These are phyloP conservation scores for Neofusicoccum laricinum DNA, from an alignment of 2,329 filamentous ascomycete genomes.

Conservation along the genomic window DNA sequence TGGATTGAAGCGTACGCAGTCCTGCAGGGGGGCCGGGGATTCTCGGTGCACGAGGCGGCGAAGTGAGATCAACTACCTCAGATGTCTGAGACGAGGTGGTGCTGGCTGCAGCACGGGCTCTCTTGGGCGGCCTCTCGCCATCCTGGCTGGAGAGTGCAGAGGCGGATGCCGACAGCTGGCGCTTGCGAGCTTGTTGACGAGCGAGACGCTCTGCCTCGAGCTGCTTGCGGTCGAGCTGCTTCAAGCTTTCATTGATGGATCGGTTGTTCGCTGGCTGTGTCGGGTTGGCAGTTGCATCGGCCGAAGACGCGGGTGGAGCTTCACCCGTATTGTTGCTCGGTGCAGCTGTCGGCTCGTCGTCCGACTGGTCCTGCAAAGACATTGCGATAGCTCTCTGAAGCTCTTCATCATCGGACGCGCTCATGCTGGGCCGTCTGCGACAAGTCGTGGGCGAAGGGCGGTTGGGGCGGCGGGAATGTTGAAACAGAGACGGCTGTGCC, in stretches of 20 bases:
- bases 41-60: background rate
- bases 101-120: background rate
- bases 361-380: conserved; percentile 21
- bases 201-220: conserved; percentile 85
- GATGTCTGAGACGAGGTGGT: background rate
- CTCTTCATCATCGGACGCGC: conserved; percentile 27
- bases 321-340: background rate
- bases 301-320: background rate
- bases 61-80: background rate
- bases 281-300: background rate
- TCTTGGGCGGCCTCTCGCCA: background rate
- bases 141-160: background rate
- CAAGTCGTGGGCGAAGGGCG: background rate
- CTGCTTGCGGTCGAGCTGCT: conserved; percentile 64
- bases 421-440: conserved; percentile 21
- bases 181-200: conserved; percentile 61
- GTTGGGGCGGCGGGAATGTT: background rate
- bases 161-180: conserved; percentile 36
- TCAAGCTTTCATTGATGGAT: conserved; percentile 27
- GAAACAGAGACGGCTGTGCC: background rate
- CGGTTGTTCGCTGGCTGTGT: background rate
- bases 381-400: conserved; percentile 27
- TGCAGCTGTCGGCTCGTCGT: background rate
- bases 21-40: background rate
- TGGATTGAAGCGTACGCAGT: background rate